Conservation (phyloP, 1,139 yeast genomes). For the Suzukiozyma palmioleophila region DNA sequence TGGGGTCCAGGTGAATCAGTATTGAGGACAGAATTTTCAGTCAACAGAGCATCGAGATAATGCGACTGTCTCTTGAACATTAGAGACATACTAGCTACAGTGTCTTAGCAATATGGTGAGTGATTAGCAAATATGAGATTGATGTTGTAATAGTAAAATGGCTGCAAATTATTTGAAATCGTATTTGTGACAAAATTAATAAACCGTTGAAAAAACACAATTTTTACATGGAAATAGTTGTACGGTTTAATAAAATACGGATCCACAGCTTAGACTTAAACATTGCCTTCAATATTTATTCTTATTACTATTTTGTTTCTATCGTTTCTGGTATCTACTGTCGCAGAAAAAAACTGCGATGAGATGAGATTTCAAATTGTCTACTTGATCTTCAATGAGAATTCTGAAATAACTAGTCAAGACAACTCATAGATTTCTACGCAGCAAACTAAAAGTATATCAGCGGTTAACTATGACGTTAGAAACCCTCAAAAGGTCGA, state of each 20-base stretch:
- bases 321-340: too few species aligned
- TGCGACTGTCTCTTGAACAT: background rate
- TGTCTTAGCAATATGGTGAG: background rate
- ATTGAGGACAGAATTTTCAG: conserved; percentile 1
- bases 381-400: conserved; percentile 1
- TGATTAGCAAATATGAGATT: background rate
- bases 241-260: too few species aligned
- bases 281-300: too few species aligned
- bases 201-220: too few species aligned
- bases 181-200: background rate
- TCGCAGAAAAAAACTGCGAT: conserved; percentile 1
- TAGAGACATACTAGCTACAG: background rate
- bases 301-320: too few species aligned
- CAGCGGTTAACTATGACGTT: conserved; percentile 1
- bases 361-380: conserved; percentile 1
- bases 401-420: conserved; percentile 2
- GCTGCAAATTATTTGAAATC: background rate
- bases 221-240: too few species aligned
- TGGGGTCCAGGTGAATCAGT: background rate
- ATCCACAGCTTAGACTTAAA: too few species aligned
- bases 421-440: background rate
- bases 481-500: conserved; percentile 6
- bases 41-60: conserved; percentile 1
- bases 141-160: background rate
- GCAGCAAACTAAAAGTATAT: background rate